These are phyloP conservation scores for Ophiostoma ulmi DNA, from an alignment of 2,329 filamentous ascomycete species.

Conservation along the genomic window DNA sequence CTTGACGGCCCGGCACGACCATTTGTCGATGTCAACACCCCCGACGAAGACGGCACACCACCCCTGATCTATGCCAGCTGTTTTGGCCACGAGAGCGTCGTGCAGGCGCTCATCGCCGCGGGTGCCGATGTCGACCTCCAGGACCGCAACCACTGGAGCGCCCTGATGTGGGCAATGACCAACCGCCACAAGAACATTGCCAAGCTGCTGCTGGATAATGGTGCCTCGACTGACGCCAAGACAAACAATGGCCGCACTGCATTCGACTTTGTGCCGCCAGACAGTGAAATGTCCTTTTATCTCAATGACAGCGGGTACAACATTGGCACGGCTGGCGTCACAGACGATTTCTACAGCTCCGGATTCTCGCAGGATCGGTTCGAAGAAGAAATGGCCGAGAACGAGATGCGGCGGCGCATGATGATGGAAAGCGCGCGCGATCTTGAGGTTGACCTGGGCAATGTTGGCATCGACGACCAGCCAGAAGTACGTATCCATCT, in stretches of 20 bases:
- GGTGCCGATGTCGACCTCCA: constrained; percentile 88
- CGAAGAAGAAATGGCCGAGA: constrained; percentile 95
- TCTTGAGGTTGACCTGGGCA: constrained; percentile 91
- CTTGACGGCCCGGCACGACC: constrained; percentile 66
- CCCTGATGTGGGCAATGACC: constrained; percentile 99
- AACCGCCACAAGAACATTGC: constrained; percentile 95
- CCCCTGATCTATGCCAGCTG: constrained; percentile 96
- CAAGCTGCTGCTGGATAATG: constrained; percentile 85
- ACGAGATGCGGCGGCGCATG: constrained; percentile 90
- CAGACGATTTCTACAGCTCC: constrained; percentile 88
- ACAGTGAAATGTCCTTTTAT: constrained; percentile 95
- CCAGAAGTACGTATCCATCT: constrained; percentile 64
- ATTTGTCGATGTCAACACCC: constrained; percentile 77
- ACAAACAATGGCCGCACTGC: constrained; percentile 91
- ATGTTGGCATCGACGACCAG: constrained; percentile 91
- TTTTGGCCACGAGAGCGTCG: constrained; percentile 89
- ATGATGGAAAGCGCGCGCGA: constrained; percentile 99
- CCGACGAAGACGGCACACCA: constrained; percentile 93
- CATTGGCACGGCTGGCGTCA: constrained; percentile 72
- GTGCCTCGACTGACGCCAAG: constrained; percentile 91
- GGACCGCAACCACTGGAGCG: constrained; percentile 94
- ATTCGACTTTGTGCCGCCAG: constrained; percentile 89
- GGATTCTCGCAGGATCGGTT: constrained; percentile 91
- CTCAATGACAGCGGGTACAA: constrained; percentile 90
- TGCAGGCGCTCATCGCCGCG: constrained; percentile 74